phyloP scores from a whole-genome alignment of 306 rosid species.

The Albizia julibrissin region DNA sequence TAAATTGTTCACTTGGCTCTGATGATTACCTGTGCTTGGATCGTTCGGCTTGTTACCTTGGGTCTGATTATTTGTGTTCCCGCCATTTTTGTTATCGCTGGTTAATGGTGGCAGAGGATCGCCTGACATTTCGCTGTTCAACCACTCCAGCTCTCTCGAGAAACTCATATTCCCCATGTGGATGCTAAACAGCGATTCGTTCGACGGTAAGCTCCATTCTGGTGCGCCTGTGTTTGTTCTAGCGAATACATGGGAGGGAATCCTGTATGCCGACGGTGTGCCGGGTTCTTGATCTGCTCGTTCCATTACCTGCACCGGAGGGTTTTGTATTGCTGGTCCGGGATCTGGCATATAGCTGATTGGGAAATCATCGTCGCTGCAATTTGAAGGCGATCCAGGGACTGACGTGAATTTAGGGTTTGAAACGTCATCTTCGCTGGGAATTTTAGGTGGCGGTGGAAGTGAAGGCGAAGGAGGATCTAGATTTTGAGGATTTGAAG shows the following conservation, averaged over 20 bases:
- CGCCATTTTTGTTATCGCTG: neutral
- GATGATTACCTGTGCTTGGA: neutral
- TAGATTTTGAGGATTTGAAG: neutral
- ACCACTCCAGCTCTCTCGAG: constrained; percentile 51
- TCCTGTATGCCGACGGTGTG: constrained; percentile 44
- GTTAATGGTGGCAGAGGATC: neutral
- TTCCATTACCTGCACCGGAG: constrained; percentile 74
- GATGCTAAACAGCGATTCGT: constrained; percentile 88
- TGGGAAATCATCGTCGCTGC: constrained; percentile 37
- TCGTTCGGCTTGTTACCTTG: neutral
- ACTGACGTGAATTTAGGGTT: neutral
- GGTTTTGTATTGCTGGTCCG: constrained; percentile 49
- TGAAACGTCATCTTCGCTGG: neutral
- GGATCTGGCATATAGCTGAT: constrained; percentile 30
- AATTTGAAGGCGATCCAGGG: neutral
- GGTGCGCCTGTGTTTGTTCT: constrained; percentile 54
- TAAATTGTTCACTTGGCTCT: constrained; percentile 32
- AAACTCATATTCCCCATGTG: constrained; percentile 87
- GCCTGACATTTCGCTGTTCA: neutral
- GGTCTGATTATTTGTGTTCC: neutral
- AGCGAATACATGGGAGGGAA: constrained; percentile 77
- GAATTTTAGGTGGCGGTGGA: neutral
- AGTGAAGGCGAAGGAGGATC: neutral
- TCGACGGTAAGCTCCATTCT: constrained; percentile 85
- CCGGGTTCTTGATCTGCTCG: constrained; percentile 38